Percentiles rank a stretch among this genome's conserved stretches.
Evolutionary conservation across 306 rosid genomes (phyloP).

Genomic region (Prunus fruticosa): DNA sequence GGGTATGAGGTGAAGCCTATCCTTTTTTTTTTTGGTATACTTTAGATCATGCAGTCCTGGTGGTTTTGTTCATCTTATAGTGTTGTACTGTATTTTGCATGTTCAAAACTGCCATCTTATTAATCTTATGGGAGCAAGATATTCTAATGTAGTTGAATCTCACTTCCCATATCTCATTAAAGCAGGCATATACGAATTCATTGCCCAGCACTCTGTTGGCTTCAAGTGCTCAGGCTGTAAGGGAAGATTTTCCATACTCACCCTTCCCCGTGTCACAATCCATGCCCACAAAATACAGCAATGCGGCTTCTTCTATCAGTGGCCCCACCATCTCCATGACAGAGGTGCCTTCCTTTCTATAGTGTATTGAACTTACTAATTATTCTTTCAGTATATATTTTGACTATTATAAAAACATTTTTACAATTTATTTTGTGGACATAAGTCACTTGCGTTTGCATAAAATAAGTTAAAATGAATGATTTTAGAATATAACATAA

Average conservation of each 20-base stretch:
- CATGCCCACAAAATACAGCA: conserved; percentile 74
- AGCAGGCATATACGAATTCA: conserved; percentile 81
- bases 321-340: conserved; percentile 81
- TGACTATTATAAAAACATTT: conserved; percentile 2
- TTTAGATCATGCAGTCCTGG: neutral
- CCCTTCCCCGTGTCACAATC: conserved; percentile 85
- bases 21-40: neutral
- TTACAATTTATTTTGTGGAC: neutral
- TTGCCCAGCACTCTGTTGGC: conserved; percentile 82
- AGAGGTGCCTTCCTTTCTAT: conserved; percentile 50
- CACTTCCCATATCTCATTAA: conserved; percentile 5
- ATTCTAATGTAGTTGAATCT: conserved; percentile 4
- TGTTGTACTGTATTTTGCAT: neutral
- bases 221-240: conserved; percentile 66
- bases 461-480: neutral
- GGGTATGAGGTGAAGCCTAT: conserved; percentile 9
- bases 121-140: neutral
- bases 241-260: conserved; percentile 89
- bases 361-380: conserved; percentile 3
- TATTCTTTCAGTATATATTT: conserved; percentile 8
- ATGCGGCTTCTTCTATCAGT: conserved; percentile 74
- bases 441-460: neutral
- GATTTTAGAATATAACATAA: neutral
- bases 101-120: neutral
- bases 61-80: neutral